These are phyloP conservation scores for Chlamydomonas schloesseri DNA, from an alignment of 139 green algal species.

Conservation along the genomic window DNA sequence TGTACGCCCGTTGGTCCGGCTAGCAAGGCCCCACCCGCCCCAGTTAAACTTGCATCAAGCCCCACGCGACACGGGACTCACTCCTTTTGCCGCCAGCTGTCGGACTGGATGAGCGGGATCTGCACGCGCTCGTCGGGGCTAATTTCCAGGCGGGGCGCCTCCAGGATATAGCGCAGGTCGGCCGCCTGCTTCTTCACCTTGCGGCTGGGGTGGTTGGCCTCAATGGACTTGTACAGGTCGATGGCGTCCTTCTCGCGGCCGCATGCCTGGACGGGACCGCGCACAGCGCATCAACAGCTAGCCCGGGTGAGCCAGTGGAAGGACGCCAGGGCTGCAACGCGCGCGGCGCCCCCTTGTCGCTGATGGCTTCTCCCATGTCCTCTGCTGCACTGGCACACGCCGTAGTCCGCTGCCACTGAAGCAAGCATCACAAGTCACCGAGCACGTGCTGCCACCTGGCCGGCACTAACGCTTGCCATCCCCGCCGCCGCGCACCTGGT, in stretches of 20 bases:
- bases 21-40: no score
- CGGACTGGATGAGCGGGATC: constrained; percentile 77
- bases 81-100: constrained; percentile 57
- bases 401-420: no score
- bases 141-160: constrained; percentile 84
- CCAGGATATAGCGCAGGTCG: constrained; percentile 85
- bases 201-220: constrained; percentile 63
- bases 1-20: no score
- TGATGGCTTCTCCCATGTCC: no score
- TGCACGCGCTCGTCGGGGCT: constrained; percentile 80
- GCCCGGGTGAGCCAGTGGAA: not conserved
- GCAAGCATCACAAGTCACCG: no score
- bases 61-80: constrained; percentile 23
- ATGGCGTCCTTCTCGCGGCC: constrained; percentile 83
- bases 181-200: constrained; percentile 62
- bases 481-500: constrained; percentile 81
- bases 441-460: no score
- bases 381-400: no score
- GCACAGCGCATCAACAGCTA: no score
- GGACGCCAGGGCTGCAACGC: no score
- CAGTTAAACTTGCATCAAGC: no score
- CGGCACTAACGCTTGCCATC: no score
- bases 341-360: no score
- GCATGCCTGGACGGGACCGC: constrained; percentile 83
- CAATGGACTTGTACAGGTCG: constrained; percentile 78